phyloP scores from a whole-genome alignment of 2,329 filamentous ascomycete genomes.

The Furcasterigmium sp. region DNA sequence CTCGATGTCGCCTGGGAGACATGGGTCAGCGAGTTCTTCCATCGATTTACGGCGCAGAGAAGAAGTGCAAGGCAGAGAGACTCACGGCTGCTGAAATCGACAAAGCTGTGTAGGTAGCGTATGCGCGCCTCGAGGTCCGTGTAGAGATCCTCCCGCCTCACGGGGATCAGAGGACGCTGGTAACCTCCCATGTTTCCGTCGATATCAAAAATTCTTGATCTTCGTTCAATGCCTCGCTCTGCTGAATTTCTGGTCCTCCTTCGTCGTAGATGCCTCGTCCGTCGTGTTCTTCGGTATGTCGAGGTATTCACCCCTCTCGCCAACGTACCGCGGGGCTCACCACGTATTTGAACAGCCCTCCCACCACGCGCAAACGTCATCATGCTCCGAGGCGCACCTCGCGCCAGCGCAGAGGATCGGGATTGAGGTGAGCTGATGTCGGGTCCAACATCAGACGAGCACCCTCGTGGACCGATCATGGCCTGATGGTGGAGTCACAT shows the following conservation, averaged over 20 bases:
- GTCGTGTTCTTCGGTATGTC: not conserved
- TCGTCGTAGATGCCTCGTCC: not conserved
- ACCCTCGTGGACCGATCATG: not conserved
- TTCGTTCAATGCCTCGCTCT: not conserved
- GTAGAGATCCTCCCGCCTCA: conserved; percentile 67
- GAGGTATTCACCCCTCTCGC: not conserved
- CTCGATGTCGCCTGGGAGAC: conserved; percentile 63
- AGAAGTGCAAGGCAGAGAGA: no score
- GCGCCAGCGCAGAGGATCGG: conserved; percentile 1
- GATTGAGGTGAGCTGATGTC: conserved; percentile 3
- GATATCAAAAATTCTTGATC: not conserved
- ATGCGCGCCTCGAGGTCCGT: conserved; percentile 65
- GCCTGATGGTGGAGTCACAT: conserved; percentile 2
- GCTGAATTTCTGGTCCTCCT: not conserved
- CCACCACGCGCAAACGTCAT: conserved; percentile 5
- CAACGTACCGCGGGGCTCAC: not conserved
- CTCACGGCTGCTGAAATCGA: conserved; percentile 69
- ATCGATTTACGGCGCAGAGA: no score
- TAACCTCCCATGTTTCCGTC: conserved; percentile 7
- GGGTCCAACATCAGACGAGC: not conserved
- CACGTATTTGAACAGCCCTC: conserved; percentile 7
- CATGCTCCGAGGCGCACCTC: conserved; percentile 4
- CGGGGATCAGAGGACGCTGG: conserved; percentile 42
- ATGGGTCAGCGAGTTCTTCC: no score
- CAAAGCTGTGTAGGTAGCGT: conserved; percentile 68